Evolutionary conservation across 148 eudicot genomes (phyloP).

Genomic region (Amaranthus palmeri): DNA sequence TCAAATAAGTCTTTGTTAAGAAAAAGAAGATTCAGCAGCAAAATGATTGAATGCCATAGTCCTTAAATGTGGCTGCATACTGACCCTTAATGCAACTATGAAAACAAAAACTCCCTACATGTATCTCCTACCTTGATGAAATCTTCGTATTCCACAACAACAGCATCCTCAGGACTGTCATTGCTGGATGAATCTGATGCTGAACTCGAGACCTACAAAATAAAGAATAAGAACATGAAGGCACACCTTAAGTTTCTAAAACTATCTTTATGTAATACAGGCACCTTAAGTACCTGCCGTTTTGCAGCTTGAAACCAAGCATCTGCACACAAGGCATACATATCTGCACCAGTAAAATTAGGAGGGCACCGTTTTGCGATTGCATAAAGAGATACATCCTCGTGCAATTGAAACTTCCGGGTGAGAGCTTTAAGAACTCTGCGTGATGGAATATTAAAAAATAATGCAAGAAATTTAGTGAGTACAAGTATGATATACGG

Average conservation of each 20-base stretch:
- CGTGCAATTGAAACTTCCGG: slow-evolving; percentile 78
- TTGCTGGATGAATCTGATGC: slow-evolving; percentile 37
- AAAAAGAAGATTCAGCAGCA: not conserved
- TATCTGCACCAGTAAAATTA: slow-evolving; percentile 95
- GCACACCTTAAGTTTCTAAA: not conserved
- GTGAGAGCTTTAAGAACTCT: slow-evolving; percentile 91
- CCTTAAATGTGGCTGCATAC: not conserved
- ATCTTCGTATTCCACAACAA: slow-evolving; percentile 75
- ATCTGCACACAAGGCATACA: slow-evolving; percentile 98
- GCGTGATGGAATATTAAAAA: slow-evolving; percentile 11
- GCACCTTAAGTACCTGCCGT: slow-evolving; percentile 49
- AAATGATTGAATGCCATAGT: too few relatives aligned
- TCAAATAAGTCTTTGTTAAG: not conserved
- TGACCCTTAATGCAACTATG: not conserved
- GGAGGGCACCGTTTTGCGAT: slow-evolving; percentile 89
- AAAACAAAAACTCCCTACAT: not conserved
- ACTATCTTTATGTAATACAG: slow-evolving; percentile 7
- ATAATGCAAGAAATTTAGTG: not conserved
- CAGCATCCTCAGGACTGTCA: slow-evolving; percentile 39
- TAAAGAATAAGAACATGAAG: slow-evolving; percentile 11
- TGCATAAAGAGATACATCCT: slow-evolving; percentile 71
- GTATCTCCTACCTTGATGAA: slow-evolving; percentile 61
- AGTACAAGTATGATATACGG: not conserved
- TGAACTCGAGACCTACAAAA: slow-evolving; percentile 48
- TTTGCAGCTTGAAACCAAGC: slow-evolving; percentile 99